A percentile compares a stretch with the other conserved stretches of the same genome.
Evolutionary conservation across 768 basidiomycete genomes (phyloP).

Genomic region (Psilocybe subaeruginosa): DNA sequence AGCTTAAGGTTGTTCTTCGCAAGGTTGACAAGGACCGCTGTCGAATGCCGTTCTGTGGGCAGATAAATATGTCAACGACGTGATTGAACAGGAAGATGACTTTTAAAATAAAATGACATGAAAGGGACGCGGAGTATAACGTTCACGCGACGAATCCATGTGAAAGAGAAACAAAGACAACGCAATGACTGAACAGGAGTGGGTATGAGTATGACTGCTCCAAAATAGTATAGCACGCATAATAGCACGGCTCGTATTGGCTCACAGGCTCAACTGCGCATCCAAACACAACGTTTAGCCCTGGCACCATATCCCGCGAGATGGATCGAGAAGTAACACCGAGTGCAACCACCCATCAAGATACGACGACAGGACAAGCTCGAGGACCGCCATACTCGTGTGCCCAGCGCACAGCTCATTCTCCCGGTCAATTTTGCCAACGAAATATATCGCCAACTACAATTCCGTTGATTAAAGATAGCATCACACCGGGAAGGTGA

Average conservation of each 20-base stretch:
- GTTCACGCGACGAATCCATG: background rate
- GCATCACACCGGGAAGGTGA: background rate
- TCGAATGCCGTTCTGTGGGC: background rate
- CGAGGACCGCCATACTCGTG: background rate
- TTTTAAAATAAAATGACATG: background rate
- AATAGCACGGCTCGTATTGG: background rate
- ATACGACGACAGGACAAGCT: background rate
- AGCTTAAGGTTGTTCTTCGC: background rate
- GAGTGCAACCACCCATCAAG: background rate
- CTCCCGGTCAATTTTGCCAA: background rate
- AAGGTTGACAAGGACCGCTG: background rate
- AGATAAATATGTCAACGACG: background rate
- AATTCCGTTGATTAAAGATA: background rate
- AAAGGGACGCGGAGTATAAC: background rate
- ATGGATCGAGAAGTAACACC: background rate
- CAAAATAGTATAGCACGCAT: background rate
- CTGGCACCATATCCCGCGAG: background rate
- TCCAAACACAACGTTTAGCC: background rate
- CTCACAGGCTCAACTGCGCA: background rate
- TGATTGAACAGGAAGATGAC: background rate
- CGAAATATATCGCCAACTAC: background rate
- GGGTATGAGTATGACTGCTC: background rate
- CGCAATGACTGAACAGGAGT: background rate
- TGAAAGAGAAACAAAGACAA: background rate
- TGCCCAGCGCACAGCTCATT: background rate